Conservation (phyloP, 305 asterid species). For the Euphrasia arctica region DNA sequence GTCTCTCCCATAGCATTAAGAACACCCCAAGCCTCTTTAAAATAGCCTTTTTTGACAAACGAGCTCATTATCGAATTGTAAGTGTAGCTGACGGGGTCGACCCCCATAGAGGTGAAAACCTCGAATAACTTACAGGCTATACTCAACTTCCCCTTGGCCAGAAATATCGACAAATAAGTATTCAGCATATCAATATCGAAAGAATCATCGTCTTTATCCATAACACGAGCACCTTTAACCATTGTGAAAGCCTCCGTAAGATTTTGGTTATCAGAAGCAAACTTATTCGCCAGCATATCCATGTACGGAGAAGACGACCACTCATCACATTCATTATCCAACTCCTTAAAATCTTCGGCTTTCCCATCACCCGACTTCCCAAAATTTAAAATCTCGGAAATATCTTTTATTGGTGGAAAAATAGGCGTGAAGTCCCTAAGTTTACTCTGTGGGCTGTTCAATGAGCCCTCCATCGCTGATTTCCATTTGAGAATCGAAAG, state of each 20-base stretch:
- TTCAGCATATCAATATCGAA: constrained; percentile 87
- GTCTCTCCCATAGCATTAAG: constrained; percentile 70
- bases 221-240: constrained; percentile 59
- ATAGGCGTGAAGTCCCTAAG: constrained; percentile 56
- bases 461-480: constrained; percentile 67
- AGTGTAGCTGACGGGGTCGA: constrained; percentile 68
- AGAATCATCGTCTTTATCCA: constrained; percentile 61
- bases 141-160: constrained; percentile 88
- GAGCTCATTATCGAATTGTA: constrained; percentile 90
- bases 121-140: constrained; percentile 89
- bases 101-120: constrained; percentile 62
- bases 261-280: constrained; percentile 28
- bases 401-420: constrained; percentile 56
- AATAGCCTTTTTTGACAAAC: constrained; percentile 85
- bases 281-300: constrained; percentile 68
- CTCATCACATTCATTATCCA: constrained; percentile 42
- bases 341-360: constrained; percentile 26
- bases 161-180: constrained; percentile 76
- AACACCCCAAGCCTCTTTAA: constrained; percentile 83
- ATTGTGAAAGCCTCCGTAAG: constrained; percentile 38
- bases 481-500: constrained; percentile 77
- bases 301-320: constrained; percentile 97
- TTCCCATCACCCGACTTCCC: constrained; percentile 26
- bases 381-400: constrained; percentile 50
- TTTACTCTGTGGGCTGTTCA: constrained; percentile 64